Evolutionary conservation across 2,329 filamentous ascomycete genomes (phyloP), one percentile per base, ranked within the genome.

Genomic region (Thelonectria rubi): DNA sequence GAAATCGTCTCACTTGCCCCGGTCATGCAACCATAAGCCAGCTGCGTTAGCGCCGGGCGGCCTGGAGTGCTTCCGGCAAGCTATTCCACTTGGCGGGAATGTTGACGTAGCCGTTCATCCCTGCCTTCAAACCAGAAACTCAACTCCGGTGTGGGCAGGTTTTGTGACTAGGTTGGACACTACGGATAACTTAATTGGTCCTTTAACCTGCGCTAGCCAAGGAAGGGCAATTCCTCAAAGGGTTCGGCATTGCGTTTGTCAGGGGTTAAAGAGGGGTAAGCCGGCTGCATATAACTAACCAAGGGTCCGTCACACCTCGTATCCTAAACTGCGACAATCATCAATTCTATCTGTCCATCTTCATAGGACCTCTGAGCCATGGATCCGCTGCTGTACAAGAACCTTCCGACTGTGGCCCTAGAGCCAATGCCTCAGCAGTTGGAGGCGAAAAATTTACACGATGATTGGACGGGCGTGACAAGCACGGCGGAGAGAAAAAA

Each of bases 401-500:
- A 30, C 8, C 45, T 30, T 47, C 45, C 45, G 21, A 47, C 45
- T 30, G 24, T 47, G 24, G 4, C 15, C 45, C 20, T 47, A 8
- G 24, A 47, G 45, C 45, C 15, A 7, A 47, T 47, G 45, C 45
- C 20, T 47, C 45, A 47, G 45, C 45, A 47, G 45, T 26, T 21
- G n/a, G 45, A 18, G 45, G 45, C 45, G 11, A 47, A 30, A n/a
- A 47, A 30, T 17, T 15, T 9, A 32, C 11, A 26, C 21, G 24
- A 47, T 5, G 45, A 47, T 47, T 47, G 45, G 45, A 47, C 45
- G 15, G 45, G 24, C 14, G 45, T 47, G 45, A 47, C 45, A 47
- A 47, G 7, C 21, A 30, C 45, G 20, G 5, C 14, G 45, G 37
- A 53, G 43, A 62, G 59, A 12, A 62, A 62, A 40, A 62, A 53